Percentiles rank a stretch among this genome's conserved stretches.
phyloP scores from a whole-genome alignment of 2,329 filamentous ascomycete genomes.

The Colletotrichum horii region DNA sequence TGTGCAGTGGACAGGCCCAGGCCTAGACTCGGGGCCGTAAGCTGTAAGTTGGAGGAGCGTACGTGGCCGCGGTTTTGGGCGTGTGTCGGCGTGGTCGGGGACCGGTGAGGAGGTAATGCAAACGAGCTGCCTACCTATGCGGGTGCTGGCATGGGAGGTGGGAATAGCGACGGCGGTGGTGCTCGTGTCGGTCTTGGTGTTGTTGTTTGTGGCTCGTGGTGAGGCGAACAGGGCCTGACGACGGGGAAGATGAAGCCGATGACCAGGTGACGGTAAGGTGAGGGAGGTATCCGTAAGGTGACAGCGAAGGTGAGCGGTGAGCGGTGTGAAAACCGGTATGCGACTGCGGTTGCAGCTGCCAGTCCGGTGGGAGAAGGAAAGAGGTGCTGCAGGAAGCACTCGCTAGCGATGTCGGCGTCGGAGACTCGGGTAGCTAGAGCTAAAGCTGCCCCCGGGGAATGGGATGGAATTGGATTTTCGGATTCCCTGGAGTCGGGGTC shows the following conservation, averaged over 20 bases:
- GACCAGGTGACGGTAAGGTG: background rate
- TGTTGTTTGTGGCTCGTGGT: background rate
- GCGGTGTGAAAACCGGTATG: constrained; percentile 4
- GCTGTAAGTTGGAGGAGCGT: background rate
- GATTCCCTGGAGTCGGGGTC: background rate
- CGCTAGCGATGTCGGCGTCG: constrained; percentile 15
- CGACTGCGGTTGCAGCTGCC: background rate
- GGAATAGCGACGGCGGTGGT: background rate
- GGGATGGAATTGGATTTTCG: background rate
- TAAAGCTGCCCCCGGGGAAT: background rate
- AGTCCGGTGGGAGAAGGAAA: background rate
- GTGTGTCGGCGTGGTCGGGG: constrained; percentile 8
- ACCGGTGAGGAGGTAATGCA: background rate
- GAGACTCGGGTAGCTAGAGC: constrained; percentile 3
- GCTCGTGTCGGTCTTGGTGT: background rate
- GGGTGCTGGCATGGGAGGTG: background rate
- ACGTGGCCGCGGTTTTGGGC: constrained; percentile 19
- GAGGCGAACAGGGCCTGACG: background rate
- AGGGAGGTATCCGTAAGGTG: background rate
- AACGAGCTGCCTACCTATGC: background rate
- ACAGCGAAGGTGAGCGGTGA: background rate
- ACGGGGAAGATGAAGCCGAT: background rate
- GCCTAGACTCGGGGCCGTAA: constrained; percentile 7
- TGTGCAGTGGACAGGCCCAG: background rate
- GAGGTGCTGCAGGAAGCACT: background rate